Base-by-base conservation (phyloP, 352 stramenopile genomes). In the Phytophthora pseudosyringae region DNA sequence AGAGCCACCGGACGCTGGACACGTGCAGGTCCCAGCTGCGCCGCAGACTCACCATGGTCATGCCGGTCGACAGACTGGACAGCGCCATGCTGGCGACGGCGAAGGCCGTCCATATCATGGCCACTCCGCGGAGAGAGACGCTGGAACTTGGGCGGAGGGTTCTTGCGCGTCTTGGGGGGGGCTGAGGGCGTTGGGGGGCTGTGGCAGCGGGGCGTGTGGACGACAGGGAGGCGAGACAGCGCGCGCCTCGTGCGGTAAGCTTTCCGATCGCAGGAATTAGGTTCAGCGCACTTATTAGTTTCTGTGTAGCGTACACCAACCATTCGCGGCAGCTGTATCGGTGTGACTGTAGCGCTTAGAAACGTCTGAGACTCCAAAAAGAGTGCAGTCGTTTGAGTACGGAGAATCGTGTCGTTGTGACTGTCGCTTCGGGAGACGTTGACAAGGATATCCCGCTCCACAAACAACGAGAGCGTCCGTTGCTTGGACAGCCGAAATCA, bases 1-100 rank as follows among this genome's bases (percentile, higher is more conserved):
- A 89, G 45, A 89, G 69, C 78, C 78, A 89, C 10, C 80, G 78
- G 12, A 89, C 80, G 18, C 77, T 83, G 8, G 76, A 83, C 12
- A 80, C 71, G 16, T 75, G 69, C 25, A 88, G 59, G 57, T 85
- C 76, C 75, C 75, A 85, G 53, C 66, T 66, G 33, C 65, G 68
- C 12, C 67, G 71, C 21, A 86, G 72, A 40, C 67, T 75, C 54
- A 81, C 58, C 46, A 73, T 74, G 15, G 74, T 81, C 57, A 78
- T 70, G 10, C 71, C 71, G 12, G 77, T 80, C 32, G 77, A 60
- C 11, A 75, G 47, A 44, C 64, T 76, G 32, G 76, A 85, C 36
- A 75, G 44, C 43, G 55, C 61, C 66, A 81, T 78, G 43, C 16
- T 62, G 58, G 35, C 49, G 26, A 72, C 55, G 33, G 73, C 73